Percentiles rank a stretch among this genome's conserved stretches.
Evolutionary conservation across 768 basidiomycete genomes (phyloP).

Genomic region (Phlebiopsis flavidoalba): DNA sequence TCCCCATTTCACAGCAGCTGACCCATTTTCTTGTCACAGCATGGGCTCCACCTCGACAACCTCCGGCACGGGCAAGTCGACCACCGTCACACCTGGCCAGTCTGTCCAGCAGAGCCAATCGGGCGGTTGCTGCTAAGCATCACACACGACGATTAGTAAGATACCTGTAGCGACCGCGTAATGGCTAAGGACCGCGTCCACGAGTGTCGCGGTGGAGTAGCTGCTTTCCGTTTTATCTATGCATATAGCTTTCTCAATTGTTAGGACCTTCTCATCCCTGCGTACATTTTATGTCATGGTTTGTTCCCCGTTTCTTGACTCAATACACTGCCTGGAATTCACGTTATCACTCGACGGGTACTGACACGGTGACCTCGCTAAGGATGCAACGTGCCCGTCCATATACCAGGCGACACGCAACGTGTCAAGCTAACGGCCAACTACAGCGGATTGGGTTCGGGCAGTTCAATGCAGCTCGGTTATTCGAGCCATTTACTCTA

Average conservation of each 20-base stretch:
- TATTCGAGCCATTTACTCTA: background rate
- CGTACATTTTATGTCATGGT: constrained; percentile 2
- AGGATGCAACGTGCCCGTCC: background rate
- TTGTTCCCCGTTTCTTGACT: background rate
- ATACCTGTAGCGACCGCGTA: constrained; percentile 5
- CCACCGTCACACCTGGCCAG: constrained; percentile 81
- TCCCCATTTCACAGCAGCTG: background rate
- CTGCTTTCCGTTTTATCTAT: constrained; percentile 24
- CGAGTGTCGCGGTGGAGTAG: constrained; percentile 15
- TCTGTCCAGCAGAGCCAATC: constrained; percentile 72
- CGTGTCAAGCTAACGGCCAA: background rate
- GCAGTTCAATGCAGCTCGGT: background rate
- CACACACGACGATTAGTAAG: constrained; percentile 6
- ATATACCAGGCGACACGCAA: background rate
- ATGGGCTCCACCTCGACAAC: constrained; percentile 83
- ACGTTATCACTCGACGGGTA: background rate
- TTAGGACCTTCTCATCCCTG: background rate
- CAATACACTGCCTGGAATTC: background rate
- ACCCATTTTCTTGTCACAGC: constrained; percentile 31
- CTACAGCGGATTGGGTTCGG: background rate
- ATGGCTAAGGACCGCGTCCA: background rate
- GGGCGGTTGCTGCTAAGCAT: constrained; percentile 71
- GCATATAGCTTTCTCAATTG: constrained; percentile 18
- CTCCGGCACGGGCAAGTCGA: constrained; percentile 65
- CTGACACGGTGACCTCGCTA: background rate